A percentile compares a stretch with the other conserved stretches of the same genome.
These are phyloP conservation scores for Penicillium paneum DNA, from an alignment of 2,329 filamentous ascomycete genomes.

Conservation along the genomic window DNA sequence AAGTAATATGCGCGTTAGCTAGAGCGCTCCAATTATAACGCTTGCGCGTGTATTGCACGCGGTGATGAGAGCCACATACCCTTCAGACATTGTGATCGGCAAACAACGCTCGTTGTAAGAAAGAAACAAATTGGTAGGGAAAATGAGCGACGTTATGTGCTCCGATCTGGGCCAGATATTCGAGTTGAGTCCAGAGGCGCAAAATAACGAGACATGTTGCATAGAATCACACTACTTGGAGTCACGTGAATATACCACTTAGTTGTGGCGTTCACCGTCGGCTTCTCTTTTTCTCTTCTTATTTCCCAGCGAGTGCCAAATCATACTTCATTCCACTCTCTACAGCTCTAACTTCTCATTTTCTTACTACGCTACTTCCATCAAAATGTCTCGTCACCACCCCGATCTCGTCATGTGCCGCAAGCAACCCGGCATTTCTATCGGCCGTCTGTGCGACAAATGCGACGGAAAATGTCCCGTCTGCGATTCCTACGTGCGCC, in stretches of 20 bases:
- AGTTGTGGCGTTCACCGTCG: background rate
- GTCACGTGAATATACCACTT: constrained; percentile 27
- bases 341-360: background rate
- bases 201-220: background rate
- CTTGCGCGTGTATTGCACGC: background rate
- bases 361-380: background rate
- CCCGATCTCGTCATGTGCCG: constrained; percentile 99
- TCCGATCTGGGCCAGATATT: background rate
- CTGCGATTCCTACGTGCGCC: constrained; percentile 97
- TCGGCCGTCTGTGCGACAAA: constrained; percentile 98
- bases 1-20: constrained; percentile 2
- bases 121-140: background rate
- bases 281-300: background rate
- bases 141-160: background rate
- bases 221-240: constrained; percentile 9
- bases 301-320: background rate
- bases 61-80: constrained; percentile 16
- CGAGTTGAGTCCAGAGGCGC: background rate
- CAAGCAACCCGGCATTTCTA: constrained; percentile 95
- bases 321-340: background rate
- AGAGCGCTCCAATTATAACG: constrained; percentile 5
- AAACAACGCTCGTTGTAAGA: background rate
- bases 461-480: constrained; percentile 99
- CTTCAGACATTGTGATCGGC: constrained; percentile 17
- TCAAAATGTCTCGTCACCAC: constrained; percentile 85